A percentile compares a stretch with the other conserved stretches of the same genome.
Evolutionary conservation across 1,284 basidiomycete genomes (phyloP).

Genomic region (Leucoagaricus sp.): DNA sequence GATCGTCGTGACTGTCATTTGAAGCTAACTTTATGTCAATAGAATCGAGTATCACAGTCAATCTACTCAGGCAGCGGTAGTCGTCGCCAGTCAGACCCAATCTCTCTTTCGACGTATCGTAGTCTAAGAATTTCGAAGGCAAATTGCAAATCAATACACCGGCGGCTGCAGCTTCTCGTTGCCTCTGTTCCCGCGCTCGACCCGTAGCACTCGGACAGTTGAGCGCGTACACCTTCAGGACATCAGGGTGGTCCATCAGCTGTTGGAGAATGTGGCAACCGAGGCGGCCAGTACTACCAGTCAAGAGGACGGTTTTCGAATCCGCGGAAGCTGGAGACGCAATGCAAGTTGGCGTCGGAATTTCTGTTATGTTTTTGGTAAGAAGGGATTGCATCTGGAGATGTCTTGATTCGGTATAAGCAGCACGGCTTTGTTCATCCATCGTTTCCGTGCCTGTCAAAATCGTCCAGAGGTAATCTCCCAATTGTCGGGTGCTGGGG

Average conservation of each 20-base stretch:
- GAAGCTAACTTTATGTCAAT: not conserved
- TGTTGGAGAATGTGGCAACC: slow-evolving; percentile 4
- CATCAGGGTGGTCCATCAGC: not conserved
- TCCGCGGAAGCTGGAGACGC: not conserved
- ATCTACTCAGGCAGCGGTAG: not conserved
- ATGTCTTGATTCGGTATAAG: not conserved
- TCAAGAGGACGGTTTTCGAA: not conserved
- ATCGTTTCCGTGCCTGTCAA: not conserved
- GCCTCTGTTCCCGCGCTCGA: not conserved
- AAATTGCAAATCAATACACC: not conserved
- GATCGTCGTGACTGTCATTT: slow-evolving; percentile 3
- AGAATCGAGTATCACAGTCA: not conserved
- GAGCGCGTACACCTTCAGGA: slow-evolving; percentile 8
- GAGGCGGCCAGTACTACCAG: slow-evolving; percentile 10
- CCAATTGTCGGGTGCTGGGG: not conserved
- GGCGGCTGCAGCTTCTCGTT: not conserved
- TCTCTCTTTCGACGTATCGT: not conserved
- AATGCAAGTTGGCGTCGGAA: not conserved
- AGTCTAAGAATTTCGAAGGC: not conserved
- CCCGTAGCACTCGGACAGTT: slow-evolving; percentile 1
- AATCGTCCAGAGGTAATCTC: not conserved
- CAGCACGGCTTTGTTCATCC: not conserved
- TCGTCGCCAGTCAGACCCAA: not conserved
- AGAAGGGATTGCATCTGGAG: slow-evolving; percentile 5
- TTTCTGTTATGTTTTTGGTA: not conserved